Base-by-base conservation (phyloP, 1,139 yeast genomes). In the Magnusiomyces tetraspermus region DNA sequence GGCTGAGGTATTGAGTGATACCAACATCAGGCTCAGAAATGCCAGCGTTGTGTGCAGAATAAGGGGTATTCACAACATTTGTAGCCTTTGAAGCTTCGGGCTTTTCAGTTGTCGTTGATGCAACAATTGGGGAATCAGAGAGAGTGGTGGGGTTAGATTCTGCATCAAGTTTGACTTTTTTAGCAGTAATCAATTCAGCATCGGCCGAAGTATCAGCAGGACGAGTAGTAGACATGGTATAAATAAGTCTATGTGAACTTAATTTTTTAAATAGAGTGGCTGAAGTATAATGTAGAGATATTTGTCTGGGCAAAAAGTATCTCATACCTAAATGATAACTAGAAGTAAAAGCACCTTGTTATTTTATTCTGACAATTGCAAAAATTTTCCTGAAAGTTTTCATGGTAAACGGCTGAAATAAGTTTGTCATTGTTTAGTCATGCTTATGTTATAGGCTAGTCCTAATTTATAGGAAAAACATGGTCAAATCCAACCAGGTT, bases 1-100 rank as follows among this genome's bases (percentile, higher is more conserved):
- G 64, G 49, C 82, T 80, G 41, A 88, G 70, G 62, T 73, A 89
- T 53, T 79, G 78, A 1, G 88, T 80, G 58, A 92, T 90, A 5
- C 97, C 97, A 10, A 90, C 98, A 67, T 86, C 94, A 5, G 61
- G 51, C 66, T 87, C 97, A 51, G 71, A 73, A 42, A 77, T 70
- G 2, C 75, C 73, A 4, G 53, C 50, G 36, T 51, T 51, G 26
- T 44, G 56, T n/a, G 56, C 56, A 40, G 56, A 51, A 44, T 51
- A 54, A 10, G 40, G 40, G 5, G 40, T n/a, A 36, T 10, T 36
- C 19, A n/a, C 40, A n/a, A 36, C 17, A 8, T 36, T 36, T 10
- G 5, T n/a, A 17, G 40, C 6, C 17, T 36, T n/a, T 5, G 19
- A 13, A 6, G 40, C 19, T 36, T 36, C 40, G 11, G 33, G 33